These are phyloP conservation scores for Amylostereum areolatum DNA, from an alignment of 1,284 basidiomycete genomes.

Conservation along the genomic window DNA sequence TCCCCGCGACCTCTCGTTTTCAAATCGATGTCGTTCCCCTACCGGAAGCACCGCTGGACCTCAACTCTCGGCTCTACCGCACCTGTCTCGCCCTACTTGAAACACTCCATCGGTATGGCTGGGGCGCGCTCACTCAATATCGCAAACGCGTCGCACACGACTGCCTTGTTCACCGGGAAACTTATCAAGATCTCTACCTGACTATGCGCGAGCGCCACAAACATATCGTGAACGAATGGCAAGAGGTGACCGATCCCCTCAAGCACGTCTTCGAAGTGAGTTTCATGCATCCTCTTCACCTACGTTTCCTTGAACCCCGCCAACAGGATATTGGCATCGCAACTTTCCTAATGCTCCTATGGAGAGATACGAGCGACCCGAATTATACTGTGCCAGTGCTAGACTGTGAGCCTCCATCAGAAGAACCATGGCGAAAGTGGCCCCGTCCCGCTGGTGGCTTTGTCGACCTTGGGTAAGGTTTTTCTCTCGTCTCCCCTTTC, in stretches of 20 bases:
- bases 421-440: conserved; percentile 62
- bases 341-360: conserved; percentile 87
- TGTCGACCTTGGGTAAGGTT: conserved; percentile 77
- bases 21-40: conserved; percentile 55
- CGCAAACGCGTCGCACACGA: conserved; percentile 87
- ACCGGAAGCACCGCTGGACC: conserved; percentile 42
- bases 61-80: conserved; percentile 64
- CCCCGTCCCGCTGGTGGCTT: conserved; percentile 80
- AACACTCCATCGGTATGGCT: conserved; percentile 79
- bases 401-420: conserved; percentile 4
- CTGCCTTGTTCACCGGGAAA: conserved; percentile 66
- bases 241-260: conserved; percentile 74
- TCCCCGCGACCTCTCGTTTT: conserved; percentile 32
- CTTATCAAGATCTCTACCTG: conserved; percentile 89
- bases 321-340: conserved; percentile 85
- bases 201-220: conserved; percentile 81
- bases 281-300: not conserved
- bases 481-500: not conserved
- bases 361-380: conserved; percentile 66
- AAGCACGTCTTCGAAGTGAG: conserved; percentile 84
- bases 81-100: conserved; percentile 80
- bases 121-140: conserved; percentile 77
- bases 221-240: conserved; percentile 68
- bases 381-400: conserved; percentile 7
- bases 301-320: not conserved